Conservation (phyloP, 2,329 filamentous ascomycete species). For the Zymoseptoria passerinii region DNA sequence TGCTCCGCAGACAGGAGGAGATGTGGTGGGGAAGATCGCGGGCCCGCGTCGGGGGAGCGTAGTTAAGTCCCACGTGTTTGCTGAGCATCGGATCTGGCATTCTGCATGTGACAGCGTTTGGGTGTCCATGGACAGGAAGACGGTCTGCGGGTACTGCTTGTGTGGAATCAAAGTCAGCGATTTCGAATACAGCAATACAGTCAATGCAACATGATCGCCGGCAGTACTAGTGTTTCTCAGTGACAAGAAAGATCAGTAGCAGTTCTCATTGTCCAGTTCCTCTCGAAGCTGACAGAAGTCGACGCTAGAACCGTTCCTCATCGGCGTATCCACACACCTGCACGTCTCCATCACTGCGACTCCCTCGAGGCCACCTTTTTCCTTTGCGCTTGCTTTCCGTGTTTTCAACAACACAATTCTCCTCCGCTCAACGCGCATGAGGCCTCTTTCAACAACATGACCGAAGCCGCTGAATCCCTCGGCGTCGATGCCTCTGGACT, state of each 20-base stretch:
- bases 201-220: no score
- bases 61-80: neutral
- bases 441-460: slow-evolving; percentile 11
- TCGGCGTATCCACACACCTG: neutral
- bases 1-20: neutral
- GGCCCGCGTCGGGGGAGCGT: neutral
- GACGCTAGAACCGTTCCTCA: neutral
- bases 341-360: neutral
- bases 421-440: neutral
- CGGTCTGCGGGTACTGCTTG: neutral
- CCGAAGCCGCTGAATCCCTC: slow-evolving; percentile 11
- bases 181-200: neutral
- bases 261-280: neutral
- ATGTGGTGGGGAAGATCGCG: neutral
- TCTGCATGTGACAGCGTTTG: neutral
- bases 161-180: neutral
- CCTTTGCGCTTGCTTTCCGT: neutral
- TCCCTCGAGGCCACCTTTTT: neutral
- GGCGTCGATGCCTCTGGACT: slow-evolving; percentile 32
- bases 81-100: neutral
- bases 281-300: neutral
- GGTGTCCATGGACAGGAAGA: neutral
- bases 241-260: neutral
- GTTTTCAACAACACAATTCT: neutral
- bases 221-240: no score